Evolutionary conservation across 2,329 filamentous ascomycete genomes (phyloP), one percentile per base, ranked within the genome.

Genomic region (Cadophora sp.): DNA sequence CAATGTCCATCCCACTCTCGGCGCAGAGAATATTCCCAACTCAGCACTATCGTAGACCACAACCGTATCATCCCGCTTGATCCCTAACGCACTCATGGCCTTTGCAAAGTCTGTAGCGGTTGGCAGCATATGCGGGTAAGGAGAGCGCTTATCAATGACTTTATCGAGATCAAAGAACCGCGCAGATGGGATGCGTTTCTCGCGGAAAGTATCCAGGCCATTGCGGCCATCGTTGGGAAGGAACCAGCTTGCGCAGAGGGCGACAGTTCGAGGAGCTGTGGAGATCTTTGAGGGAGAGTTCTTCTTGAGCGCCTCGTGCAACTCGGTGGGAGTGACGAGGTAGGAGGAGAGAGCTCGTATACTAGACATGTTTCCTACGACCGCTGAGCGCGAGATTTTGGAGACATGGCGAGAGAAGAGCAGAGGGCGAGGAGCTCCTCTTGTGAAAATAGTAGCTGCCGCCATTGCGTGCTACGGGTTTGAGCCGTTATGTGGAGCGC

Each of bases 161-260:
- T 89, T 93, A 81, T 99, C 96, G 64, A 99, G 86, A 80, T 99
- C 94, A 80, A 99, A 99, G 87, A 98, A 99, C 37, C 94, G 92
- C 1, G 96, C 91, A 76, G 91, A 90, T 26, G 94, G 95, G 71
- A 99, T 96, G 75, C 93, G 92, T 77, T 90, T 88, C 78, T 93
- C 87, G 73, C 89, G 87, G 83, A 95, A 99, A 53, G 91, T 89
- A 72, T 96, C 86, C 74, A 92, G 88, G 64, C 96, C 96, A 59
- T 88, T 92, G 70, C 94, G 90, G 64, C 88, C 88, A 74, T 97
- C 95, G 79, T 97, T 98, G 71, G 96, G 96, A 71, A 99, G 87
- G 78, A 97, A 99, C 96, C 96, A 99, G 27, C 93, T 87, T 58
- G 94, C 96, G 80, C 94, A 97, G 51, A 99, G 86, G 2, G 96